A percentile compares a stretch with the other conserved stretches of the same genome.
Conservation (phyloP, 176 grass and related monocot genomes). For the Oryza glaberrima region DNA sequence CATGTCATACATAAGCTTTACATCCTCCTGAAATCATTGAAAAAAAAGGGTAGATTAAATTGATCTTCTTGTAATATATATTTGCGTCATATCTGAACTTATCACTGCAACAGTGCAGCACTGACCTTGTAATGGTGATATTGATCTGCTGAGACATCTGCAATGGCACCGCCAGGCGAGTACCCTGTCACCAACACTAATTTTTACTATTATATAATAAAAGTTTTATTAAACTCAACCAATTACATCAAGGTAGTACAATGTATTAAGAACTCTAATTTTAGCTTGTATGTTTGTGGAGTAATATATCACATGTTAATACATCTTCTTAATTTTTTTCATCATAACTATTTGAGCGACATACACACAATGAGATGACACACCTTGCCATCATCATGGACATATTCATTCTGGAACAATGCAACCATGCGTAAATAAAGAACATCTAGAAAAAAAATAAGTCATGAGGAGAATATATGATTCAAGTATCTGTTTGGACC, state of each 20-base stretch:
- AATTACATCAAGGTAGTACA: too few species aligned
- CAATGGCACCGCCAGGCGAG: constrained; percentile 32
- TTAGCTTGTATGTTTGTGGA: too few species aligned
- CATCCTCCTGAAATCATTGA: constrained; percentile 61
- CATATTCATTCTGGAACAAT: neutral
- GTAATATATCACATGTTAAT: too few species aligned
- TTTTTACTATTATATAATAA: too few species aligned
- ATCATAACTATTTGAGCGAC: too few species aligned
- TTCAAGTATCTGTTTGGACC: constrained; percentile 28
- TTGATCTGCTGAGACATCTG: constrained; percentile 67
- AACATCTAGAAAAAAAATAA: neutral
- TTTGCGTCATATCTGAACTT: neutral
- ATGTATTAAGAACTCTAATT: too few species aligned
- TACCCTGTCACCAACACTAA: constrained; percentile 40
- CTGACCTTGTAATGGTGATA: constrained; percentile 81
- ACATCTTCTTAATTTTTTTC: too few species aligned
- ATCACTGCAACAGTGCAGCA: neutral
- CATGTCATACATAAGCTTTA: constrained; percentile 83
- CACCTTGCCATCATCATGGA: neutral
- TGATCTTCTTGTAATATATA: neutral
- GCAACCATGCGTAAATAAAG: neutral
- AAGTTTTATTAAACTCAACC: too few species aligned
- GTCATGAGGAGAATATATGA: neutral
- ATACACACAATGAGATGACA: too few species aligned
- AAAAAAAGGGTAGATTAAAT: neutral